Base-by-base conservation (phyloP, 768 basidiomycete genomes). In the Termitomyces heimii region DNA sequence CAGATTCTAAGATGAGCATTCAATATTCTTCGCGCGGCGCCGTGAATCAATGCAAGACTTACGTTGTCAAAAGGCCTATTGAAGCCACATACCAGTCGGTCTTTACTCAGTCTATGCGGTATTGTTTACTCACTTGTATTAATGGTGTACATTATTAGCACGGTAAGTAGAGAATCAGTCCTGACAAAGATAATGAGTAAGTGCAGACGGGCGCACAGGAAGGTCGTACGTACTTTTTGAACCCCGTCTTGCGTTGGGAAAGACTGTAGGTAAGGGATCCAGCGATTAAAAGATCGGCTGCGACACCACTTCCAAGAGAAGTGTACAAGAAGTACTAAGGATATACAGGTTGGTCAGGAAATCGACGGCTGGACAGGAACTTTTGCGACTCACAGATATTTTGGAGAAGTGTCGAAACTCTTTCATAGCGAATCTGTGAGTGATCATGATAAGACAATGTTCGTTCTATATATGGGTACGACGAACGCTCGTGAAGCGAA, bases 131-230 rank as follows among this genome's bases (percentile, higher is more conserved):
- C 55, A 80, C 79, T 72, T 59, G 79, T 80, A 59, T 79, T 81
- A 53, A 82, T 71, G n/a, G 75, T 71, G 56, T 79, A 82, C 54
- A 77, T 51, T 58, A 82, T 75, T 24, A 83, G 65, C n/a, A 71
- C 64, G 16, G 70, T 74, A 9, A 81, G 62, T 4, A 81, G 55
- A 0, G 75, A 72, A 48, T 82, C 73, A 24, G 79, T 80, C 48
- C 80, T 79, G 45, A 6, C 13, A 10, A 43, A 28, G 45, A 35
- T 40, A 39, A 18, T 29, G 9, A 56, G 54, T 2, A 57, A 43
- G 24, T 26, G 45, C 6, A 40, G 7, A 34, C 37, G 24, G n/a
- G n/a, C 12, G 5, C 12, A 4, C 5, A 53, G 20, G 18, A 48
- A 46, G 16, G 16, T 14, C 18, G 12, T 14, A 48, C 54, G 24